Conservation (phyloP, 768 basidiomycete genomes). For the Suillus brevipes region DNA sequence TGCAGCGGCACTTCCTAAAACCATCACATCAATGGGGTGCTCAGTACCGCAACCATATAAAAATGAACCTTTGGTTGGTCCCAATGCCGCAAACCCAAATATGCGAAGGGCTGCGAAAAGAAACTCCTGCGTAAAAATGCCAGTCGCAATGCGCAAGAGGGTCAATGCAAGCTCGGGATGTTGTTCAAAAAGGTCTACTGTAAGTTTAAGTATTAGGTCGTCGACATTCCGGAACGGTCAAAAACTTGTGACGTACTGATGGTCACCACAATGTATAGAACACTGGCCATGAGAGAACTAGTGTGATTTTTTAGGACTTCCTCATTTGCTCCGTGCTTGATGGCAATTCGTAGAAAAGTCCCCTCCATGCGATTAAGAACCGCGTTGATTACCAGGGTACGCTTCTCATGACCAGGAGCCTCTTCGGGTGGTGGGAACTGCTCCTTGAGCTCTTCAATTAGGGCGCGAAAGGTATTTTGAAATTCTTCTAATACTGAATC, state of each 20-base stretch:
- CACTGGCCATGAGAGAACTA: conserved; percentile 22
- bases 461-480: conserved; percentile 7
- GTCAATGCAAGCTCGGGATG: conserved; percentile 32
- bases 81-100: conserved; percentile 37
- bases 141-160: conserved; percentile 23
- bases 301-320: conserved; percentile 23
- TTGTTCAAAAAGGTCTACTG: conserved; percentile 38
- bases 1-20: not conserved
- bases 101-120: conserved; percentile 32
- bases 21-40: not conserved
- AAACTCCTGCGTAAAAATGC: conserved; percentile 13
- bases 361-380: conserved; percentile 28
- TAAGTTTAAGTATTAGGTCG: not conserved
- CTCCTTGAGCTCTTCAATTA: conserved; percentile 26
- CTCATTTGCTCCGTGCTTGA: conserved; percentile 25
- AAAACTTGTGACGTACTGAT: conserved; percentile 16
- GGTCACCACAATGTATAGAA: conserved; percentile 25
- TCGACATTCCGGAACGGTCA: not conserved
- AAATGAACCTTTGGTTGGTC: conserved; percentile 34
- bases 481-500: conserved; percentile 24
- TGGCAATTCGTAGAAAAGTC: conserved; percentile 25
- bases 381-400: conserved; percentile 18
- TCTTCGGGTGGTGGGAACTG: conserved; percentile 32
- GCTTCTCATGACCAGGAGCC: conserved; percentile 31
- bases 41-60: conserved; percentile 24